A percentile compares a stretch with the other conserved stretches of the same genome.
Evolutionary conservation across 2,329 filamentous ascomycete genomes (phyloP).

Genomic region (Cytospora chrysosperma): DNA sequence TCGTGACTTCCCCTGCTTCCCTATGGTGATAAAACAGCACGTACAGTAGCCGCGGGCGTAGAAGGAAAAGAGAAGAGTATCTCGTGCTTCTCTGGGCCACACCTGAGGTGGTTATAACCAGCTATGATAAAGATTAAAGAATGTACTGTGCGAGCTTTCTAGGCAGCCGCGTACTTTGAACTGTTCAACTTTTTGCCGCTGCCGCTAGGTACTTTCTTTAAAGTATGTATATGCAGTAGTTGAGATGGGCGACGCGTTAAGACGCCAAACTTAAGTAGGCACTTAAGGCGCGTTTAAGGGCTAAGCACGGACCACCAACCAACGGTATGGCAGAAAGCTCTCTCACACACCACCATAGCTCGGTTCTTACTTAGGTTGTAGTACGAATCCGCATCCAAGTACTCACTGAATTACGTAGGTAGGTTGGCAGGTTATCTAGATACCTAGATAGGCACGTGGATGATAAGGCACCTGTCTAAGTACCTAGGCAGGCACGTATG

Average conservation of each 20-base stretch:
- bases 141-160: not conserved
- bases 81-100: not conserved
- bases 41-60: not conserved
- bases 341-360: too few species aligned
- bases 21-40: not conserved
- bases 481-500: too few species aligned
- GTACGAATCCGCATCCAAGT: too few species aligned
- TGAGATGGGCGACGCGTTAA: conserved; percentile 3
- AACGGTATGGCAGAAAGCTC: too few species aligned
- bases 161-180: not conserved
- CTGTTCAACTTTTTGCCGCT: not conserved
- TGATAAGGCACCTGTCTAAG: too few species aligned
- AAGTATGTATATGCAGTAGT: too few species aligned
- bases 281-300: conserved; percentile 2
- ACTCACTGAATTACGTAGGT: too few species aligned
- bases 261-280: not conserved
- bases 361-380: too few species aligned
- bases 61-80: not conserved
- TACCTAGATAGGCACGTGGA: too few species aligned
- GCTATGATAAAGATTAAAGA: not conserved
- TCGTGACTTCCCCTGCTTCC: not conserved
- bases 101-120: not conserved
- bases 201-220: not conserved
- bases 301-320: conserved; percentile 2
- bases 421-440: too few species aligned